Percentiles rank a stretch among this genome's conserved stretches.
These are phyloP conservation scores for Kwoniella bestiolae DNA, from an alignment of 768 basidiomycete species.

Conservation along the genomic window DNA sequence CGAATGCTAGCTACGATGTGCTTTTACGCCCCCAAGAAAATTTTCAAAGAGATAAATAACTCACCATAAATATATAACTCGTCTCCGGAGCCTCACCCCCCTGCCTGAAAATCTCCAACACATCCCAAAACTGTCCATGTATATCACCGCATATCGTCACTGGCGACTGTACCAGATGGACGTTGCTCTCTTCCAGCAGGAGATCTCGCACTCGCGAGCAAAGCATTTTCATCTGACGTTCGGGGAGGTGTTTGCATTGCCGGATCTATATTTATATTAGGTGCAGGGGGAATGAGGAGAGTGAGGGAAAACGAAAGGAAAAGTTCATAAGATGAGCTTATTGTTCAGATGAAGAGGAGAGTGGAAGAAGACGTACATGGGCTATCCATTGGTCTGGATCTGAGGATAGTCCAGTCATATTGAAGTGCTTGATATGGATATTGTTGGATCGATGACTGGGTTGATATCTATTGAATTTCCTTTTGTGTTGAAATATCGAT, in stretches of 20 bases:
- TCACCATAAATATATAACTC: constrained; percentile 98
- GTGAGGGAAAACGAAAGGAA: background rate
- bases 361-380: constrained; percentile 40
- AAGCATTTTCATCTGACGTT: constrained; percentile 58
- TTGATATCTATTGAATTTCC: too few species aligned
- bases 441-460: too few species aligned
- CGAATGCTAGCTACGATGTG: too few species aligned
- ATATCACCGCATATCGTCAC: constrained; percentile 78
- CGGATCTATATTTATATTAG: constrained; percentile 48
- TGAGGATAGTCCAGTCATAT: constrained; percentile 29
- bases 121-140: constrained; percentile 99
- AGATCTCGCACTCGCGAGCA: constrained; percentile 57
- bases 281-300: background rate
- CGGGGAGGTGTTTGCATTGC: constrained; percentile 59
- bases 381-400: constrained; percentile 58
- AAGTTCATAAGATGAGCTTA: background rate
- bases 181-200: constrained; percentile 60
- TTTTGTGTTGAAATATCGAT: background rate
- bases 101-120: constrained; percentile 91
- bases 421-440: too few species aligned
- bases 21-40: too few species aligned
- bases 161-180: constrained; percentile 59
- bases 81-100: constrained; percentile 99
- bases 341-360: background rate
- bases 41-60: too few species aligned